These are phyloP conservation scores for Hygrocybe punicea DNA, from an alignment of 768 basidiomycete genomes.

Conservation along the genomic window DNA sequence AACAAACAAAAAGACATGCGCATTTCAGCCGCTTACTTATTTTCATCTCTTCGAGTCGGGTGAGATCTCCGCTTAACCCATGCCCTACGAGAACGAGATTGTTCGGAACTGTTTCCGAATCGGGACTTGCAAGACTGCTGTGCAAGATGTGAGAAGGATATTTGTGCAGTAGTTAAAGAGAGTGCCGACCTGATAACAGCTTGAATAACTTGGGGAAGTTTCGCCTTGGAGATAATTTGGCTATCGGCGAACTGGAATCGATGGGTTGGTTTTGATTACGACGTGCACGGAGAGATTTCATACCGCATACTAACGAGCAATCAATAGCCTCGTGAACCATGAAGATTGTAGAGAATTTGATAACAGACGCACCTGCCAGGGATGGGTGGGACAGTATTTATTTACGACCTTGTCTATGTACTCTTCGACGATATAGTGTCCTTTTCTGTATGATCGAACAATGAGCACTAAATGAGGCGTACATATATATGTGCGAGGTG, in stretches of 20 bases:
- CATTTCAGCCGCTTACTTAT: constrained; percentile 53
- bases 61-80: constrained; percentile 50
- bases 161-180: background rate
- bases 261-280: constrained; percentile 9
- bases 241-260: constrained; percentile 69
- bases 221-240: constrained; percentile 62
- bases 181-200: constrained; percentile 61
- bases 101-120: constrained; percentile 69
- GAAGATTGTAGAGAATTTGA: constrained; percentile 1
- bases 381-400: constrained; percentile 59
- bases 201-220: constrained; percentile 67
- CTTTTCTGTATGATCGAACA: constrained; percentile 44
- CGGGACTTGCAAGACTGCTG: constrained; percentile 72
- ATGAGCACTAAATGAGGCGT: constrained; percentile 11
- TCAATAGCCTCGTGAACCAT: background rate
- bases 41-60: constrained; percentile 71
- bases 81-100: constrained; percentile 71
- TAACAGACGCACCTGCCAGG: constrained; percentile 61
- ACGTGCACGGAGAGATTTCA: constrained; percentile 18
- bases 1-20: too few species aligned
- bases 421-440: constrained; percentile 72
- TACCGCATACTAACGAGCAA: constrained; percentile 57
- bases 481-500: background rate
- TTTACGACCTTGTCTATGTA: constrained; percentile 63
- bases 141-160: background rate